Conservation (phyloP, 352 stramenopile species). For the Aphanomyces euteiches region DNA sequence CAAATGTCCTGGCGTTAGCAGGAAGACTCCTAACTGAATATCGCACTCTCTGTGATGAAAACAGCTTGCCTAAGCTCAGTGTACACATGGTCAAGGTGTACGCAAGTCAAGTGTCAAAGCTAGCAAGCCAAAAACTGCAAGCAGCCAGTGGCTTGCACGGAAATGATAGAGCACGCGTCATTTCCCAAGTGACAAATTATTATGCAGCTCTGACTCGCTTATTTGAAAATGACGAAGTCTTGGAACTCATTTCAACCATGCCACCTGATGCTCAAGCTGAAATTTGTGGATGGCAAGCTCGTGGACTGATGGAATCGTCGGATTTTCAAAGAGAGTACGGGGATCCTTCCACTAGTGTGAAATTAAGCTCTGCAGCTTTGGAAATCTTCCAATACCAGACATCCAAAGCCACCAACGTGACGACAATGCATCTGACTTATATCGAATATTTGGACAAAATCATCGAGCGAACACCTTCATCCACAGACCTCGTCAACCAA, state of each 20-base stretch:
- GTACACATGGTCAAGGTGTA: constrained; percentile 78
- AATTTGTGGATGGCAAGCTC: constrained; percentile 61
- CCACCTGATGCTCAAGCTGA: constrained; percentile 42
- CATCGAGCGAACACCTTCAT: constrained; percentile 32
- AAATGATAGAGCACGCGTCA: constrained; percentile 34
- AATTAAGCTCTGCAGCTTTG: not conserved
- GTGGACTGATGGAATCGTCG: constrained; percentile 57
- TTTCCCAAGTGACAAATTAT: constrained; percentile 56
- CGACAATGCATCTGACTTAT: constrained; percentile 35
- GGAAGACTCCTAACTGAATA: constrained; percentile 78
- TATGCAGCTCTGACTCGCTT: constrained; percentile 71
- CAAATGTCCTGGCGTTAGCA: constrained; percentile 62
- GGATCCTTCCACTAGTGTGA: not conserved
- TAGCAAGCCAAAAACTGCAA: constrained; percentile 58
- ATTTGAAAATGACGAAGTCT: constrained; percentile 78
- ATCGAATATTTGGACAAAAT: constrained; percentile 62
- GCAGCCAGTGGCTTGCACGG: constrained; percentile 32
- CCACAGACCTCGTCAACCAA: constrained; percentile 32
- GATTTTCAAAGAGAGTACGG: constrained; percentile 52
- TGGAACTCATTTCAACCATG: constrained; percentile 58
- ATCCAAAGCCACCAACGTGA: not conserved
- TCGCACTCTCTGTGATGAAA: constrained; percentile 59
- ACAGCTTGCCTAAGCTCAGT: constrained; percentile 68
- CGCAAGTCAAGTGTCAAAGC: constrained; percentile 72
- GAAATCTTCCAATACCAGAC: constrained; percentile 12